Base-by-base conservation (phyloP, 2,329 filamentous ascomycete species). In the Arthrobotrys pseudoclavata region DNA sequence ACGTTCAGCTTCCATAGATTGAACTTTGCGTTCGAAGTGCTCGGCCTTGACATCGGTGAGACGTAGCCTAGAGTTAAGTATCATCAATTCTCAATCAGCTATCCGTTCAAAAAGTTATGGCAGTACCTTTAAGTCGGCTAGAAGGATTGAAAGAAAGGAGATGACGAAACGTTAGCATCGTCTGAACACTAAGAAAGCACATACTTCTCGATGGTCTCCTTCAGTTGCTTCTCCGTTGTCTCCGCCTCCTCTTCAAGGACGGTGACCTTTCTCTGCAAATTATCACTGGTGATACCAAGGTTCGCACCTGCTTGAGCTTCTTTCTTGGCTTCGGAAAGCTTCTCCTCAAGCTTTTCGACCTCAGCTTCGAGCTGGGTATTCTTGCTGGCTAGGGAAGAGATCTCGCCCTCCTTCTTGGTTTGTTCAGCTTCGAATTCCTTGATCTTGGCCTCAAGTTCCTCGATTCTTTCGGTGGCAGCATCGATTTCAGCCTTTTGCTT, bases 11-110 rank as follows among this genome's bases (percentile, higher is more conserved):
- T 99, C 96, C 83, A 97, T 91, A 83, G 96, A 95, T 86, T 97
- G 93, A 82, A 98, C 96, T 89, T 98, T 98, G 86, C 96, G 96
- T 88, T 99, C 96, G 86, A 95, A 98, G 88, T 99, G 95, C 83
- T 95, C 96, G 83, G 95, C 94, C 89, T 98, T 98, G 87, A 98
- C 94, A 85, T 99, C 96, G 86, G 96, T 97, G 87, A 97, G 94
- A 85, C 96, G 94, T 84, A 98, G 93, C 87, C 96, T 99, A 82
- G 80, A 72, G 61, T 76, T 76, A 70, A 76, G 72, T 64, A 66
- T 70, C 37, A 76, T 70, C 72, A 76, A 76, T 76, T 60, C 60
- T 42, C 71, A 52, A 79, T 69, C 64, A 80, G 57, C n/a, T 37
- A 18, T 53, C 18, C 24, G 13, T 61, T 57, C 42, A 29, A 40